Conservation (phyloP, 441 rosid genomes). For the Pelargonium australe region DNA sequence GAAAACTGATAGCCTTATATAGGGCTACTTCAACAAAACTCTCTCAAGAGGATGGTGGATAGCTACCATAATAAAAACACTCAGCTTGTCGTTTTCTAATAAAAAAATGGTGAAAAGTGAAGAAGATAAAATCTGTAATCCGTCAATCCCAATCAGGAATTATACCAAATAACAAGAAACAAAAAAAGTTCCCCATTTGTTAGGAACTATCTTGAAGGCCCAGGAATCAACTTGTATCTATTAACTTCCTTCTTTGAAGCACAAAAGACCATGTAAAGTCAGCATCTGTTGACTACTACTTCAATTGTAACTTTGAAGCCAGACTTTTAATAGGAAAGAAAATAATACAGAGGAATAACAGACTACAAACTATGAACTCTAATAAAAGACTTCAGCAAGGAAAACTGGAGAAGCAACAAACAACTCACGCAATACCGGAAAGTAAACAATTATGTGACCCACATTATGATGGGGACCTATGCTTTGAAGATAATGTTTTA, state of each 20-base stretch:
- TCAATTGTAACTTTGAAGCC: neutral
- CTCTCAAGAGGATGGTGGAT: neutral
- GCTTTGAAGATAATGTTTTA: too few species aligned
- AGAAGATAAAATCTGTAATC: neutral
- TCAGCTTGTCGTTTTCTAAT: too few species aligned
- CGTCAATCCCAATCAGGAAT: neutral
- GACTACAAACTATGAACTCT: neutral
- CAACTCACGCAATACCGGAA: too few species aligned
- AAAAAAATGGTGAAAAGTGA: neutral
- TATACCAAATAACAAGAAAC: neutral
- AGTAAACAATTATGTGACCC: too few species aligned
- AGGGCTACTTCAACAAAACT: constrained; percentile 2
- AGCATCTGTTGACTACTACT: neutral
- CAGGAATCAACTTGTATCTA: neutral
- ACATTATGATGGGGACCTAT: too few species aligned
- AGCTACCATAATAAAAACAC: too few species aligned
- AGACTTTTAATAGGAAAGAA: neutral
- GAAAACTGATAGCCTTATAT: too few species aligned
- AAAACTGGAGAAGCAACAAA: too few species aligned
- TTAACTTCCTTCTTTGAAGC: neutral
- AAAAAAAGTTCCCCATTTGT: neutral
- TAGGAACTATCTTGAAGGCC: neutral
- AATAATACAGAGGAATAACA: neutral
- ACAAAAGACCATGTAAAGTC: neutral
- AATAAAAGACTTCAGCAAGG: too few species aligned